Percentiles rank a stretch among this genome's conserved stretches.
These are phyloP conservation scores for Agarophyton chilense DNA, from an alignment of 23 red algal species.

Conservation along the genomic window DNA sequence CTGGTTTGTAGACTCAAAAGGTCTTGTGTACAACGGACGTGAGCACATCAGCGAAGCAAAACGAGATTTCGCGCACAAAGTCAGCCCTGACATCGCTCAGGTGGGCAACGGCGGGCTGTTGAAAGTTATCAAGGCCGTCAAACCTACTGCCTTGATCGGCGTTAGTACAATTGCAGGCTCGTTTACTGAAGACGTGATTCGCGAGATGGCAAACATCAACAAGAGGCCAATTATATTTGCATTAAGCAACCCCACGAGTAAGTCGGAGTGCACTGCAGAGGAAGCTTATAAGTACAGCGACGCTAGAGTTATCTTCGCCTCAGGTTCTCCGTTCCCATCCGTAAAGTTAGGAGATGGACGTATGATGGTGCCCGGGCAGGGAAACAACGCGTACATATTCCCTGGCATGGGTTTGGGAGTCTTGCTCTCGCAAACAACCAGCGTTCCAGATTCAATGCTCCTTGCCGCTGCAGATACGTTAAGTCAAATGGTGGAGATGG, in stretches of 20 bases:
- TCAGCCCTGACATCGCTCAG: background rate
- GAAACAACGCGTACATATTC: slow-evolving; percentile 95
- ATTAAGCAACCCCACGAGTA: slow-evolving; percentile 90
- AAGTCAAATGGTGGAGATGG: slow-evolving; percentile 40
- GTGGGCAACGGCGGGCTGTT: slow-evolving; percentile 43
- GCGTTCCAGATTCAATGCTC: slow-evolving; percentile 87
- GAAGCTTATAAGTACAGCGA: slow-evolving; percentile 80
- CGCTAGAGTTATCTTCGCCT: slow-evolving; percentile 83
- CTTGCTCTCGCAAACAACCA: slow-evolving; percentile 52
- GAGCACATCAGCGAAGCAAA: slow-evolving; percentile 66
- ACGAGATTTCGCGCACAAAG: slow-evolving; percentile 57
- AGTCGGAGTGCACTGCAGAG: slow-evolving; percentile 95
- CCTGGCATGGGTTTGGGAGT: slow-evolving; percentile 91
- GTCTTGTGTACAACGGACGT: slow-evolving; percentile 77
- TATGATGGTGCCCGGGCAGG: slow-evolving; percentile 79
- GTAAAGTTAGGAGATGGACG: slow-evolving; percentile 60
- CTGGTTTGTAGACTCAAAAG: slow-evolving; percentile 90
- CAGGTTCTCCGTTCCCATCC: slow-evolving; percentile 89
- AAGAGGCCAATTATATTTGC: slow-evolving; percentile 88
- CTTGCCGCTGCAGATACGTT: slow-evolving; percentile 83
- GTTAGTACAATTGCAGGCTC: slow-evolving; percentile 80
- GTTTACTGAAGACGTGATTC: slow-evolving; percentile 79
- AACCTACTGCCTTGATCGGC: slow-evolving; percentile 90
- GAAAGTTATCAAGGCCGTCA: slow-evolving; percentile 63
- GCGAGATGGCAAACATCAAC: slow-evolving; percentile 65